Evolutionary conservation across 2,329 filamentous ascomycete species (phyloP).

Genomic region (Alternaria solani): DNA sequence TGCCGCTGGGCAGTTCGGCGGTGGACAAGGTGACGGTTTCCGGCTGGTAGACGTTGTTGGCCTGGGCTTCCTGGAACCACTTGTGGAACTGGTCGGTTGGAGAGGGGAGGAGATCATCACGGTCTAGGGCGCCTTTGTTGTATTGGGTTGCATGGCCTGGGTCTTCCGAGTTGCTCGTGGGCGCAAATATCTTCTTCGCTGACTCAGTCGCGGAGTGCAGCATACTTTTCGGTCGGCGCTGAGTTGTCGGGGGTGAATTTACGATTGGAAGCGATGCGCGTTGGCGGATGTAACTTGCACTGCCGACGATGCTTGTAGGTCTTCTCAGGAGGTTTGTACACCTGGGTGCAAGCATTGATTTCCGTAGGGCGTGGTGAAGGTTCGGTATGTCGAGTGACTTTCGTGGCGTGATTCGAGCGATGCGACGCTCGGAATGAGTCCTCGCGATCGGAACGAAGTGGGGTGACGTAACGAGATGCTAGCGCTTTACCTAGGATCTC

Average conservation of each 20-base stretch:
- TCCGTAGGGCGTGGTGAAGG: background rate
- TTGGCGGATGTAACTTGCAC: background rate
- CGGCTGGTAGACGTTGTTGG: constrained; percentile 71
- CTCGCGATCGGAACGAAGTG: constrained; percentile 33
- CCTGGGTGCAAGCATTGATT: constrained; percentile 10
- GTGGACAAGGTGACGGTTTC: constrained; percentile 91
- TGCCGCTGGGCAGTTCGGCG: constrained; percentile 80
- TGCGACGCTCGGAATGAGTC: constrained; percentile 16
- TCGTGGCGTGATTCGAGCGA: constrained; percentile 23
- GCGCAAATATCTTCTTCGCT: constrained; percentile 65
- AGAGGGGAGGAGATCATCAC: constrained; percentile 65
- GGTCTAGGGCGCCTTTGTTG: constrained; percentile 69
- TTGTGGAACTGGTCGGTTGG: constrained; percentile 86
- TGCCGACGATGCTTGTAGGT: background rate
- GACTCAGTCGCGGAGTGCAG: constrained; percentile 32
- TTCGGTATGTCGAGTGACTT: background rate
- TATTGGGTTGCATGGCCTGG: constrained; percentile 78
- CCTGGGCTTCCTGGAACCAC: constrained; percentile 83
- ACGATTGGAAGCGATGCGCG: background rate
- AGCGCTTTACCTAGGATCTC: background rate
- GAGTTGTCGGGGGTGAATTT: background rate
- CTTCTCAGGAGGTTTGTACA: background rate
- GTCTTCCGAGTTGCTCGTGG: constrained; percentile 61
- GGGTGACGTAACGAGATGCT: constrained; percentile 34
- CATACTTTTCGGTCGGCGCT: constrained; percentile 25